Percentiles rank a stretch among this genome's conserved stretches.
Conservation (phyloP, 106 monocot species). For the Agapanthus africanus region DNA sequence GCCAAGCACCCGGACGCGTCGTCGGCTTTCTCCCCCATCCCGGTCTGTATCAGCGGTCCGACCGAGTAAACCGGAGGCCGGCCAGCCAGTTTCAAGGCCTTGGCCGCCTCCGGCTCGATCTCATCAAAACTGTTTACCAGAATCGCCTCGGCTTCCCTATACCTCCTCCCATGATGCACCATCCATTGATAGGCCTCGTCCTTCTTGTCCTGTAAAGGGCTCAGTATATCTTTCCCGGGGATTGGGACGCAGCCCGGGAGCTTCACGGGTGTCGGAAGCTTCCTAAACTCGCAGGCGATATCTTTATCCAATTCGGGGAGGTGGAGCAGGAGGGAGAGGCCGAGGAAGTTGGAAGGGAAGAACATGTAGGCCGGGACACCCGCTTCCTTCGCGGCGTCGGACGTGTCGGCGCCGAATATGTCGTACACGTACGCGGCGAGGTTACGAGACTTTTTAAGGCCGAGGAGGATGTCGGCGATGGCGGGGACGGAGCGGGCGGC, state of each 20-base stretch:
- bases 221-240: conserved; percentile 37
- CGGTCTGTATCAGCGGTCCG: conserved; percentile 35
- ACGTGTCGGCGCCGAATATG: conserved; percentile 42
- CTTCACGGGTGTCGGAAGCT: conserved; percentile 27
- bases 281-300: conserved; percentile 24
- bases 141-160: conserved; percentile 33
- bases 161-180: conserved; percentile 25
- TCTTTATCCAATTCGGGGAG: conserved; percentile 36
- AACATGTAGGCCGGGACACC: conserved; percentile 38
- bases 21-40: background rate
- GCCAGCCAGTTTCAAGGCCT: background rate
- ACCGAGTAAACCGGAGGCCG: conserved; percentile 40
- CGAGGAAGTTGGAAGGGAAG: conserved; percentile 37
- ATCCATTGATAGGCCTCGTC: conserved; percentile 32
- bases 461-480: conserved; percentile 8
- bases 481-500: conserved; percentile 21
- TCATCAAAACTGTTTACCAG: conserved; percentile 51
- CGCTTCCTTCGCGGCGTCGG: conserved; percentile 25
- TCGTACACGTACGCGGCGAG: conserved; percentile 49
- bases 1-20: conserved; percentile 5
- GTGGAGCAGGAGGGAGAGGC: conserved; percentile 37
- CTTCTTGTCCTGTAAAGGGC: conserved; percentile 32
- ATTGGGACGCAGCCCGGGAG: conserved; percentile 61
- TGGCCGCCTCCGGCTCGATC: conserved; percentile 35
- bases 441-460: conserved; percentile 6